Conservation (phyloP, 208 protist genomes). For the Acanthamoeba rhysodes region DNA sequence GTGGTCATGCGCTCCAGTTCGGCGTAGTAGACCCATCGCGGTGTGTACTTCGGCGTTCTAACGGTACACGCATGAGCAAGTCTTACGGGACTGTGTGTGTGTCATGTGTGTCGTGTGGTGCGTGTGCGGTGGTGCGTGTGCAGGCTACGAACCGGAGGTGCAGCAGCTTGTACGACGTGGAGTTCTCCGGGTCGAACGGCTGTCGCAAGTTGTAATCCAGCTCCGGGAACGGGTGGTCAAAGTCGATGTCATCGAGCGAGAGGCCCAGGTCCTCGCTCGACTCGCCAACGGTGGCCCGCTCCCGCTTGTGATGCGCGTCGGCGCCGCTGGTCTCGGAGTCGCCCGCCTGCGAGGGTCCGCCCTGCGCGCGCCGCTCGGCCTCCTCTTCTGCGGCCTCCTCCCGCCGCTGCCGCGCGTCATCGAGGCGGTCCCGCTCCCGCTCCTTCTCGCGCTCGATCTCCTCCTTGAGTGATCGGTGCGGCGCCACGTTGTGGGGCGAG, state of each 20-base stretch:
- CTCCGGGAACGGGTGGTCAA: slow-evolving; percentile 26
- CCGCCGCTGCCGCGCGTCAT: neutral
- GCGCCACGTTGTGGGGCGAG: slow-evolving; percentile 31
- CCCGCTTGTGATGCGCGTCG: neutral
- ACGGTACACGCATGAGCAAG: too few species aligned
- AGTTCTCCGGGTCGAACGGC: slow-evolving; percentile 29
- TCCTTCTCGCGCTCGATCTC: slow-evolving; percentile 37
- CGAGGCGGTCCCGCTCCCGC: neutral
- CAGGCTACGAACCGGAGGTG: neutral
- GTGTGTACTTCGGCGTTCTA: slow-evolving; percentile 64
- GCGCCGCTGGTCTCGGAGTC: neutral
- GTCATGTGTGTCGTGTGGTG: too few species aligned
- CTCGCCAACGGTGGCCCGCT: neutral
- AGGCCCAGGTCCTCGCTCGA: slow-evolving; percentile 43
- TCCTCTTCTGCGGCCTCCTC: slow-evolving; percentile 8
- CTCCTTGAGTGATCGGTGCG: slow-evolving; percentile 33
- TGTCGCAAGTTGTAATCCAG: slow-evolving; percentile 30
- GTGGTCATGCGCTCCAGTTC: slow-evolving; percentile 61
- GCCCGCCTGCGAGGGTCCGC: neutral
- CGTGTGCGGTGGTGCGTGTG: too few species aligned
- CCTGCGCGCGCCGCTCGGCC: slow-evolving; percentile 22
- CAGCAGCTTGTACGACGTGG: slow-evolving; percentile 21
- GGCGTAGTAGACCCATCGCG: slow-evolving; percentile 58
- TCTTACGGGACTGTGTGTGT: too few species aligned
- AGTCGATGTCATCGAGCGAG: slow-evolving; percentile 20